Conservation (phyloP, 768 basidiomycete genomes). For the Dentipellis fragilis region DNA sequence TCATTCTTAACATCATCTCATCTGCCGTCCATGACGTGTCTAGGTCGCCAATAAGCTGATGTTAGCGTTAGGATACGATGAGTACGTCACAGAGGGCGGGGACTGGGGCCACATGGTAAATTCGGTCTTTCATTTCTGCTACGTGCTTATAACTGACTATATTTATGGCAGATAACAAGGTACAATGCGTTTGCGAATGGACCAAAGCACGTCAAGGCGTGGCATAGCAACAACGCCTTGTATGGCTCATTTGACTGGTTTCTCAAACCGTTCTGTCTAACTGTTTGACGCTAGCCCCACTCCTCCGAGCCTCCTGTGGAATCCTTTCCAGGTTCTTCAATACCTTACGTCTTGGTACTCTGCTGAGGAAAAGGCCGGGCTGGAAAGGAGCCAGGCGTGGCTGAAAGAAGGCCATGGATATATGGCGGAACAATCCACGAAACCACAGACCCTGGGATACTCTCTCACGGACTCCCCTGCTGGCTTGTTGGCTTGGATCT, state of each 20-base stretch:
- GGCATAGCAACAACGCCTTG: constrained; percentile 24
- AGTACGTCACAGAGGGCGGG: constrained; percentile 36
- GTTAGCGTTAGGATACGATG: constrained; percentile 18
- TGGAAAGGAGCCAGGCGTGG: constrained; percentile 25
- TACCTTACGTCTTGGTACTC: constrained; percentile 25
- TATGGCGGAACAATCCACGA: constrained; percentile 23
- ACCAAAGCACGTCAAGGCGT: constrained; percentile 22
- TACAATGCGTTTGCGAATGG: constrained; percentile 18
- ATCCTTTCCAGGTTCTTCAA: constrained; percentile 14
- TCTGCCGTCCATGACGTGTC: background rate
- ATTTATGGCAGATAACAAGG: constrained; percentile 16
- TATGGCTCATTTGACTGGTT: constrained; percentile 5
- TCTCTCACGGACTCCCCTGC: constrained; percentile 44
- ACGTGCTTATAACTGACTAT: background rate
- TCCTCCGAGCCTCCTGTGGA: constrained; percentile 16
- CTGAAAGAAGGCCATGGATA: constrained; percentile 27
- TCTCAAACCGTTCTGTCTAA: too few species aligned
- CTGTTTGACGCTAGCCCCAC: constrained; percentile 11
- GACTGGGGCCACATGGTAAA: constrained; percentile 34
- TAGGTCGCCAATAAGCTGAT: constrained; percentile 14
- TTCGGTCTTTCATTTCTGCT: background rate
- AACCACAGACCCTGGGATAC: constrained; percentile 32
- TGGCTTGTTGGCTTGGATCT: constrained; percentile 27
- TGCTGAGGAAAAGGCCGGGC: constrained; percentile 25
- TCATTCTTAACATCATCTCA: background rate